A percentile compares a stretch with the other conserved stretches of the same genome.
Evolutionary conservation across 805 yeast species (phyloP).

Genomic region (Lipomyces kockii): DNA sequence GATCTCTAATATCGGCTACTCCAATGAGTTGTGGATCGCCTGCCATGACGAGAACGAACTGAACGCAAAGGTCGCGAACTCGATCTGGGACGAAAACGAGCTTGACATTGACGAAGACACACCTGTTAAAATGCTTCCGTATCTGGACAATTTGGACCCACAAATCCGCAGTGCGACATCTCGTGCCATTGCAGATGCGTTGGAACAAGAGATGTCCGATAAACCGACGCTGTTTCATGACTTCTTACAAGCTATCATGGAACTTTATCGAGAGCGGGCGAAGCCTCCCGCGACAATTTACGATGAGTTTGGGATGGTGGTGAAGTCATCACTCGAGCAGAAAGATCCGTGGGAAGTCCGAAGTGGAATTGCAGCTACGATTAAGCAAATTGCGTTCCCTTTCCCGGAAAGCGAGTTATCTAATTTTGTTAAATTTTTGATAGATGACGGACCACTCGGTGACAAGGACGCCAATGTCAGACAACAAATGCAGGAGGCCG

Average conservation of each 20-base stretch:
- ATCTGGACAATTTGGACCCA: slow-evolving; percentile 59
- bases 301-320: slow-evolving; percentile 80
- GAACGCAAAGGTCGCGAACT: slow-evolving; percentile 67
- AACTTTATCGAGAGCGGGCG: slow-evolving; percentile 61
- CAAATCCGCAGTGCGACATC: slow-evolving; percentile 78
- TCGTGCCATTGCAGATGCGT: slow-evolving; percentile 66
- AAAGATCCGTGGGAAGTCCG: slow-evolving; percentile 85
- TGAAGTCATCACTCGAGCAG: slow-evolving; percentile 62
- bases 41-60: slow-evolving; percentile 71
- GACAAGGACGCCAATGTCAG: slow-evolving; percentile 76
- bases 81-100: slow-evolving; percentile 84
- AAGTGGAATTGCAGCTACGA: slow-evolving; percentile 75
- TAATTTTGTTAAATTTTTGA: slow-evolving; percentile 63
- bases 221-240: slow-evolving; percentile 41
- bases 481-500: slow-evolving; percentile 88
- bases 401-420: slow-evolving; percentile 50
- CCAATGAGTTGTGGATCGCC: slow-evolving; percentile 77
- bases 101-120: slow-evolving; percentile 51
- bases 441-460: slow-evolving; percentile 62
- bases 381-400: slow-evolving; percentile 60
- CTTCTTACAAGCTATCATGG: slow-evolving; percentile 54
- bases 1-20: slow-evolving; percentile 51
- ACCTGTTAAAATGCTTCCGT: slow-evolving; percentile 54
- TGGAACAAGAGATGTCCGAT: slow-evolving; percentile 45
- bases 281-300: slow-evolving; percentile 75